Base-by-base conservation (phyloP, 495 filamentous ascomycete species). In the Penicillium turbatum region DNA sequence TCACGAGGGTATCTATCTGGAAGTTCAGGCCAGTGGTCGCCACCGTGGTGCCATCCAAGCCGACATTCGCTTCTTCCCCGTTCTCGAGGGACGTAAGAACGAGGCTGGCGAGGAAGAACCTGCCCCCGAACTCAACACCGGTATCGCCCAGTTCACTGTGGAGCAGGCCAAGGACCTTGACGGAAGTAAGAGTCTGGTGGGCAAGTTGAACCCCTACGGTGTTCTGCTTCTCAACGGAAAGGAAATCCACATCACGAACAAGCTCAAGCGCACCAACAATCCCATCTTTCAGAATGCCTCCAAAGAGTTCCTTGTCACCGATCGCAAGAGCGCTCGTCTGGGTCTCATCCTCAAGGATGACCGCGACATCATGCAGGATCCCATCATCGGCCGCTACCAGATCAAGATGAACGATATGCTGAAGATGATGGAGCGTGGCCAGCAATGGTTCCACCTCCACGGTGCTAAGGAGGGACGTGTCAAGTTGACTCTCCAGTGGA, bases 111-210 rank as follows among this genome's bases (percentile, higher is more conserved):
- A 84, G 51, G 69, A 74, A 38, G 87, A 88, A 54, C 88, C 91
- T 3, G 78, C 85, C 0, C 93, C 95, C 3, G 93, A 97, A 61
- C 81, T 89, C 15, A 91, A 90, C 66, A 95, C 90, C 10, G 93
- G 93, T 76, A 95, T 99, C 59, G 80, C 89, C 53, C 86, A 88
- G 30, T 95, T 96, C 68, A 95, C 89, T 1, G 79, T 99, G 36
- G 90, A 95, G 66, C 92, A 96, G 72, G 91, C 90, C 48, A 97
- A 97, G 77, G 93, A 97, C 52, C 79, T 99, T 26, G 93, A 99
- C 65, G 83, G 86, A 26, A 84, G 80, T 27, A 96, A 92, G 83
- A 93, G 88, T 63, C 69, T 97, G 55, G 80, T 97, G 54, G 93
- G 92, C 17, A 79, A 84, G 53, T 83, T 98, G 26, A 96, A 88